These are phyloP conservation scores for Chenopodium quinoa DNA, from an alignment of 148 eudicot species.

Conservation along the genomic window DNA sequence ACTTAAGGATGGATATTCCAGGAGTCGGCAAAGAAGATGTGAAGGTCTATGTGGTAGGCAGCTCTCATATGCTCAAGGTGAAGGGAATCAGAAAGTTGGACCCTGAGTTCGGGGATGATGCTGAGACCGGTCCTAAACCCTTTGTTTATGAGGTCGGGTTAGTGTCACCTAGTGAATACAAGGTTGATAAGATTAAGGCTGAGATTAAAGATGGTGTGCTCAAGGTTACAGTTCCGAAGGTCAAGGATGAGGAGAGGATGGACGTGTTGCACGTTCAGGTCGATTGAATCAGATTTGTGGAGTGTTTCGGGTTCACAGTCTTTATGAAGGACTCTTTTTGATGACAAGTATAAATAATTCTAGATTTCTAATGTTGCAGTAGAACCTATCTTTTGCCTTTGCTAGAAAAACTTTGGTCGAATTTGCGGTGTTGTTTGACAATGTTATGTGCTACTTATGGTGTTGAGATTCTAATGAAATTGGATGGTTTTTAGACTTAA, in stretches of 20 bases:
- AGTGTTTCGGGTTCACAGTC: background rate
- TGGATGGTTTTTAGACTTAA: no score
- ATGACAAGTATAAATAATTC: background rate
- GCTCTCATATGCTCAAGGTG: background rate
- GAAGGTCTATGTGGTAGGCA: background rate
- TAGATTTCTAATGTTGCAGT: background rate
- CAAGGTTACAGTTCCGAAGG: slow-evolving; percentile 15
- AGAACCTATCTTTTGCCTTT: background rate
- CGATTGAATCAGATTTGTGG: background rate
- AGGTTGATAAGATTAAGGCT: slow-evolving; percentile 12
- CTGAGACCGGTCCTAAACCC: background rate
- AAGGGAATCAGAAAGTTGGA: background rate
- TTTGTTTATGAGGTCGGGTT: background rate
- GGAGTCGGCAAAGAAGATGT: slow-evolving; percentile 19
- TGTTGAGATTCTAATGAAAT: no score
- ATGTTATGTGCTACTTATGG: no score
- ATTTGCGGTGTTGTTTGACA: no score
- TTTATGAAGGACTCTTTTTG: background rate
- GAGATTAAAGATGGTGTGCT: slow-evolving; percentile 20
- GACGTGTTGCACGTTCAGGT: slow-evolving; percentile 3
- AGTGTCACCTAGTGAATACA: background rate
- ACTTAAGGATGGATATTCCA: slow-evolving; percentile 11
- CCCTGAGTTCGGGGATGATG: background rate
- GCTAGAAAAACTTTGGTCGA: background rate
- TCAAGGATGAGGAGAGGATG: slow-evolving; percentile 20